Conservation (phyloP, 495 filamentous ascomycete genomes). For the Aspergillus saccharolyticus region DNA sequence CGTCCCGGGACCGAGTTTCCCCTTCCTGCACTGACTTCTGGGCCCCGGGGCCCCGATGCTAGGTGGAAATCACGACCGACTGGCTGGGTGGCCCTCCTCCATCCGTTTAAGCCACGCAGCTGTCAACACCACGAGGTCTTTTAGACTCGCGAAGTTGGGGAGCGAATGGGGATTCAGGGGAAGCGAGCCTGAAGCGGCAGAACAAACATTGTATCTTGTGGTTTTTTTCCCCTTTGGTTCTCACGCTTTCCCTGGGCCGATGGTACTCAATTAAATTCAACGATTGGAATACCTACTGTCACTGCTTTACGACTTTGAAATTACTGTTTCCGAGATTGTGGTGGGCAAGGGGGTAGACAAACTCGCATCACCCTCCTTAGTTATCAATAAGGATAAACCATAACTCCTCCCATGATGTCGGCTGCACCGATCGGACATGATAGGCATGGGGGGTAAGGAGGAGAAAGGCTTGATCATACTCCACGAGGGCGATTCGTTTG, state of each 20-base stretch:
- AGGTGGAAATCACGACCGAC: background rate
- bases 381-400: no score
- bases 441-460: no score
- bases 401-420: no score
- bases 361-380: no score
- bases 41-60: background rate
- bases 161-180: background rate
- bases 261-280: background rate
- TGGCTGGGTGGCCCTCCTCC: background rate
- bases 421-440: no score
- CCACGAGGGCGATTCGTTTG: no score
- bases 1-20: background rate
- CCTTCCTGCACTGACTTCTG: background rate
- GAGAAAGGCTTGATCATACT: no score
- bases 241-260: no score
- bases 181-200: background rate
- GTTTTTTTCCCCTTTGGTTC: no score
- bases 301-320: background rate
- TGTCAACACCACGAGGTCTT: background rate
- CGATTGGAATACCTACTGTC: background rate
- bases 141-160: background rate
- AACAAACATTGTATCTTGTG: background rate
- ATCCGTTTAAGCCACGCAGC: background rate
- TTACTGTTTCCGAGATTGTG: no score
- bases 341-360: no score